phyloP scores from a whole-genome alignment of 2,329 filamentous ascomycete genomes.

The Cordyceps farinosa region DNA sequence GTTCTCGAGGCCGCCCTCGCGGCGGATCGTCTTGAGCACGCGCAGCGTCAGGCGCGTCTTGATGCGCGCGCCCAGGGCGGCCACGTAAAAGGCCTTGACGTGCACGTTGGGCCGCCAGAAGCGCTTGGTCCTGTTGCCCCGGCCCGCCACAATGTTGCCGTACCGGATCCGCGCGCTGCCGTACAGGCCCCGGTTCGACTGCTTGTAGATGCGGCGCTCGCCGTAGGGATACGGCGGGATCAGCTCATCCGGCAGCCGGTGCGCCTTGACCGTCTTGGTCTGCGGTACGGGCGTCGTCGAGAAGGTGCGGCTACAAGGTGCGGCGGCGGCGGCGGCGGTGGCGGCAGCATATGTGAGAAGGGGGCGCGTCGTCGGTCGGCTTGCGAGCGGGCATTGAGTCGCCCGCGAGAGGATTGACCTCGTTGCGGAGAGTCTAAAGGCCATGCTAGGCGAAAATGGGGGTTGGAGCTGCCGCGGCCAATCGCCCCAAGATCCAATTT shows the following conservation, averaged over 20 bases:
- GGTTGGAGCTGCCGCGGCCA: background rate
- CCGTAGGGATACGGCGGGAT: constrained; percentile 72
- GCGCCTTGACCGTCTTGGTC: constrained; percentile 40
- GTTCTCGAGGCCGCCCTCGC: constrained; percentile 83
- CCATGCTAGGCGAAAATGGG: constrained; percentile 9
- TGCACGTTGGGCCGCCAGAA: constrained; percentile 74
- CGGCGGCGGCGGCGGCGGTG: background rate
- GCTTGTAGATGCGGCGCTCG: constrained; percentile 68
- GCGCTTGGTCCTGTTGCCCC: constrained; percentile 67
- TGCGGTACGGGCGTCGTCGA: constrained; percentile 34
- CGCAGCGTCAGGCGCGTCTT: constrained; percentile 66
- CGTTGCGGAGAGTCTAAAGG: constrained; percentile 12
- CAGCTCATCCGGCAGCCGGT: constrained; percentile 45
- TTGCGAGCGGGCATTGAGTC: constrained; percentile 1
- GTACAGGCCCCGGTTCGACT: constrained; percentile 73
- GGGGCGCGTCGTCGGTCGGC: background rate
- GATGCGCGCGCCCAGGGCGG: constrained; percentile 58
- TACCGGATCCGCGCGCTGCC: constrained; percentile 68
- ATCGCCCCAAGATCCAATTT: background rate
- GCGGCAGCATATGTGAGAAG: constrained; percentile 11
- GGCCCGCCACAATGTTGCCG: constrained; percentile 73
- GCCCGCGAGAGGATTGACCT: constrained; percentile 14
- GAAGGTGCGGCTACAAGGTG: constrained; percentile 29
- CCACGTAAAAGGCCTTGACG: constrained; percentile 64
- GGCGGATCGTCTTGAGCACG: constrained; percentile 72